Conservation (phyloP, 1,139 yeast genomes). For the Geotrichum carabidarum region DNA sequence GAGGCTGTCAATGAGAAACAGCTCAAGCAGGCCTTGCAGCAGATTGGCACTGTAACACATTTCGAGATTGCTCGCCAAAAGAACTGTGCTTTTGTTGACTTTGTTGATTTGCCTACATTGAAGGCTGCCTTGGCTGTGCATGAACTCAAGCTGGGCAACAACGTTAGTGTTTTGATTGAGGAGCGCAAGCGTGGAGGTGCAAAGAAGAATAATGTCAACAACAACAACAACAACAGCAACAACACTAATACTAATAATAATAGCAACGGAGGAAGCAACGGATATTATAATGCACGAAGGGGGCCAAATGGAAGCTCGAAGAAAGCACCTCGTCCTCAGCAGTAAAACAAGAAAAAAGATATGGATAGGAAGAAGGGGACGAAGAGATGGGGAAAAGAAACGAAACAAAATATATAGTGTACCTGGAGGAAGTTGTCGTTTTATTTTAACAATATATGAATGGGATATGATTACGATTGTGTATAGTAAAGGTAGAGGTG, state of each 20-base stretch:
- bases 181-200: constrained; percentile 15
- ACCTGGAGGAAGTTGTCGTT: neutral
- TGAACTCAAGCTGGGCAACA: constrained; percentile 32
- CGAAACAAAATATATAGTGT: neutral
- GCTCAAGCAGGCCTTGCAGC: constrained; percentile 32
- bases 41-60: constrained; percentile 36
- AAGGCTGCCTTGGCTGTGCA: constrained; percentile 35
- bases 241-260: neutral
- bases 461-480: no score
- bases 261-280: constrained; percentile 2
- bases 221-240: neutral
- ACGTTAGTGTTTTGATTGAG: constrained; percentile 8
- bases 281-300: neutral
- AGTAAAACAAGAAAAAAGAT: neutral
- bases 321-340: constrained; percentile 1
- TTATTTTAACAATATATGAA: no score
- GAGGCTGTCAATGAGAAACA: constrained; percentile 31
- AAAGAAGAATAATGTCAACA: constrained; percentile 9
- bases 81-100: constrained; percentile 41
- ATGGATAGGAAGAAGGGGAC: neutral
- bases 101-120: constrained; percentile 33
- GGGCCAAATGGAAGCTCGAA: constrained; percentile 9
- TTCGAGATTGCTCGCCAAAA: constrained; percentile 36
- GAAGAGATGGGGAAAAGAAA: neutral
- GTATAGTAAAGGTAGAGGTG: no score